Conservation (phyloP, 2,329 filamentous ascomycete species). For the Allantophomopsis cytisporea region DNA sequence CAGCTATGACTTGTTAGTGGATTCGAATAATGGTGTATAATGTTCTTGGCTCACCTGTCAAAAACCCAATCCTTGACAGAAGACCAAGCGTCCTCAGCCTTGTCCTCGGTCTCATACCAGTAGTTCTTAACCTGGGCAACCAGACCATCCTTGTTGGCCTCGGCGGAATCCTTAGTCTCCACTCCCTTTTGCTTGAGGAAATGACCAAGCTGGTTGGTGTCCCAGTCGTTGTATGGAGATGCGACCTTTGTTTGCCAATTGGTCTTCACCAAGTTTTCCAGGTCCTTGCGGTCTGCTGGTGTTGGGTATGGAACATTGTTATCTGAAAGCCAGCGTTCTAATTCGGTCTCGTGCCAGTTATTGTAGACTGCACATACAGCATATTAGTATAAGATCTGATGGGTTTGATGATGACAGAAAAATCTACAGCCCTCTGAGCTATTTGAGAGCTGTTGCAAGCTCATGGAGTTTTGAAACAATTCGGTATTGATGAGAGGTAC, state of each 20-base stretch:
- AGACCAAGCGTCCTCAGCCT: constrained; percentile 56
- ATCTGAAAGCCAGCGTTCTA: constrained; percentile 93
- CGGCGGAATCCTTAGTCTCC: constrained; percentile 51
- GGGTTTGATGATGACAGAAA: too few relatives aligned
- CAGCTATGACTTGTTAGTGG: constrained; percentile 44
- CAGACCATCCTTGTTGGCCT: constrained; percentile 55
- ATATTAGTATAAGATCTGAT: constrained; percentile 10
- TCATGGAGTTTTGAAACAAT: neutral
- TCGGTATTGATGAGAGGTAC: too few relatives aligned
- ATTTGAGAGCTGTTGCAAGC: too few relatives aligned
- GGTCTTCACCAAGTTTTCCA: constrained; percentile 78
- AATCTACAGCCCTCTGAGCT: too few relatives aligned
- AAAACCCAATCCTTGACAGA: constrained; percentile 84
- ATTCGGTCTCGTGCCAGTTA: constrained; percentile 96
- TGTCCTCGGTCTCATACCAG: constrained; percentile 73
- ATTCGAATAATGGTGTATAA: neutral
- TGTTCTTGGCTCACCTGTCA: constrained; percentile 44
- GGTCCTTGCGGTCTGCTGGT: constrained; percentile 80
- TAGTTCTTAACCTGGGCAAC: constrained; percentile 53
- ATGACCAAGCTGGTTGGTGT: constrained; percentile 48
- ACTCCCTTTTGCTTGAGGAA: constrained; percentile 62
- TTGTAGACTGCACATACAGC: constrained; percentile 61
- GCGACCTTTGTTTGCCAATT: constrained; percentile 77
- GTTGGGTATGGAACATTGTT: constrained; percentile 84
- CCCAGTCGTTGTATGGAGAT: constrained; percentile 66